phyloP scores from a whole-genome alignment of 768 basidiomycete genomes.

The Panellus pusillus region DNA sequence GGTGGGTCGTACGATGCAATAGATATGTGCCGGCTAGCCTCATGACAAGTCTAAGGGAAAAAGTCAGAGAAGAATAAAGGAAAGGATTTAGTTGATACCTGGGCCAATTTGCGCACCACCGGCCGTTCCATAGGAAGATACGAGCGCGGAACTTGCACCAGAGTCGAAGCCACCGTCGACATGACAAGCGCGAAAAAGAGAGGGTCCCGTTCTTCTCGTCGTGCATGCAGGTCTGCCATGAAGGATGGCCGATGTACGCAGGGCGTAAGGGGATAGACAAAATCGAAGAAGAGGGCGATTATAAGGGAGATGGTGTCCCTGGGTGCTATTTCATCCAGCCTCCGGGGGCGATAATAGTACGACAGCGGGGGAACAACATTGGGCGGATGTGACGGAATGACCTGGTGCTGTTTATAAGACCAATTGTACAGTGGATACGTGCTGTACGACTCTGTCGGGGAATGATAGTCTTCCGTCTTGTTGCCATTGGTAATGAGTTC shows the following conservation, averaged over 20 bases:
- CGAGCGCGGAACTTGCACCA: conserved; percentile 85
- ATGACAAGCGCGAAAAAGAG: conserved; percentile 90
- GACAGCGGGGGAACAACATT: conserved; percentile 64
- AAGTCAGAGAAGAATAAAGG: not conserved
- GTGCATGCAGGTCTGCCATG: conserved; percentile 82
- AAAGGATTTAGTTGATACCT: conserved; percentile 29
- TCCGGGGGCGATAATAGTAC: conserved; percentile 70
- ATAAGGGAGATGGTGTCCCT: conserved; percentile 80
- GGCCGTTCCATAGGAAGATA: conserved; percentile 86
- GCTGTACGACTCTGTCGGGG: conserved; percentile 55
- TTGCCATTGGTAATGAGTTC: conserved; percentile 21
- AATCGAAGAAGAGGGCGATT: conserved; percentile 89
- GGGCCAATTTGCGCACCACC: conserved; percentile 81
- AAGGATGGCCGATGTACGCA: conserved; percentile 91
- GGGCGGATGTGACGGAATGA: conserved; percentile 41
- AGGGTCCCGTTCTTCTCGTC: conserved; percentile 83
- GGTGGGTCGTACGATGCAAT: conserved; percentile 83
- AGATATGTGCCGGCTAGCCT: conserved; percentile 80
- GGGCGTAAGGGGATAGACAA: conserved; percentile 88
- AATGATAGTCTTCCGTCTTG: conserved; percentile 43
- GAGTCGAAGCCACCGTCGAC: conserved; percentile 83
- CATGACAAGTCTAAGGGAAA: conserved; percentile 60
- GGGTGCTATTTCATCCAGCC: conserved; percentile 80
- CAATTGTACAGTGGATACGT: conserved; percentile 69
- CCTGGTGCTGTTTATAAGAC: conserved; percentile 67